A percentile compares a stretch with the other conserved stretches of the same genome.
phyloP scores from a whole-genome alignment of 2,329 filamentous ascomycete species.

The Pestalotiopsis sp. region DNA sequence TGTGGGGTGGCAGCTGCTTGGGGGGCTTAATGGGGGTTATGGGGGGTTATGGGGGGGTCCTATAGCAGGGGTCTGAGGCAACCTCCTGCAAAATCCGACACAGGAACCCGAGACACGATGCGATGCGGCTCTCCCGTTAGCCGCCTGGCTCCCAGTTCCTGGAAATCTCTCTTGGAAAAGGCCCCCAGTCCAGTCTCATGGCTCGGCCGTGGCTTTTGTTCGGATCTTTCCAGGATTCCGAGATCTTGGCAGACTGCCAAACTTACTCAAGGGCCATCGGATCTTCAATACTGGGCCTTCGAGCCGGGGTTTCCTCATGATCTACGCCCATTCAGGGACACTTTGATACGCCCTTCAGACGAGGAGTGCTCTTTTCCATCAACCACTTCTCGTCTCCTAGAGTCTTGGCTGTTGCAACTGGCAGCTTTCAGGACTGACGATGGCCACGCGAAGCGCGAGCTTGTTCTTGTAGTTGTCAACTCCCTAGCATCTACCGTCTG shows the following conservation, averaged over 20 bases:
- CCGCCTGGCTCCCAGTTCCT: background rate
- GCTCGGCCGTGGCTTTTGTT: background rate
- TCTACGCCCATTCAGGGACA: background rate
- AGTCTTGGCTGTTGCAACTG: background rate
- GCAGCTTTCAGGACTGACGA: background rate
- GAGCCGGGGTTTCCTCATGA: background rate
- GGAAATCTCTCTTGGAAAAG: background rate
- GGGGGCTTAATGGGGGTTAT: too few species aligned
- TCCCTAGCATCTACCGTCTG: background rate
- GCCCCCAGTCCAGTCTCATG: background rate
- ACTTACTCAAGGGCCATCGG: background rate
- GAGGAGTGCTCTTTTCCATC: slow-evolving; percentile 6
- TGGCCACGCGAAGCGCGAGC: background rate
- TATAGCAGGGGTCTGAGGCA: slow-evolving; percentile 13
- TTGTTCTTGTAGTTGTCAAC: background rate
- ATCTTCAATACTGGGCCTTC: background rate
- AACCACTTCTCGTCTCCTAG: background rate
- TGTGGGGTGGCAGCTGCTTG: background rate
- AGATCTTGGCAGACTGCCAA: slow-evolving; percentile 2
- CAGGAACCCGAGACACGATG: slow-evolving; percentile 10
- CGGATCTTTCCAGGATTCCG: background rate
- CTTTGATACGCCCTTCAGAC: slow-evolving; percentile 10
- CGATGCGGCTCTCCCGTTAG: slow-evolving; percentile 9
- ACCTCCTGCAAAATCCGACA: background rate
- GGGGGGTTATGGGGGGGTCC: too few species aligned